Evolutionary conservation across 176 grass and related monocot genomes (phyloP), one percentile per base, ranked within the genome.

Genomic region (Typha latifolia): DNA sequence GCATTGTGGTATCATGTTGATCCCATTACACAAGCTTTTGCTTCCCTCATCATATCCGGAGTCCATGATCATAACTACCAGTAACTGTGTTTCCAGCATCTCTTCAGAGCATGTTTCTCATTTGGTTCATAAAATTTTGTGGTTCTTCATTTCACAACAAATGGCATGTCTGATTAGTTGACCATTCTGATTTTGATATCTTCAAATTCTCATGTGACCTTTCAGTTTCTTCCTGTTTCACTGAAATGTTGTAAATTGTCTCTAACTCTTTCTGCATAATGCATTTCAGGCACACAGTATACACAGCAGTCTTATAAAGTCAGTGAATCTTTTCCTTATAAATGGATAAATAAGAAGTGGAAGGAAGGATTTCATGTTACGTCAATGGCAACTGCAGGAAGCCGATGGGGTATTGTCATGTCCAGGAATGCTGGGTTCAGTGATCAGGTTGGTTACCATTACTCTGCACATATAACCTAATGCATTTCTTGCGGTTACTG

Each of bases 311-410:
- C 87, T 19, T 90, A 90, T 69, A 90, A 90, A 74, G 87, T 90
- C 32, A 90, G 87, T 31, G 82, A 90, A 67, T 90, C 82, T 62
- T 90, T 90, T 65, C 87, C 87, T 2, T 90, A 80, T 21, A 90
- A 90, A 67, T 90, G 87, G 87, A 82, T 90, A 80, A 90, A 85
- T 61, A 90, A 90, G 62, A 90, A 90, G 6, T 90, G 87, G 87
- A 90, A 90, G 70, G 87, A 90, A 90, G 87, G 82, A 21, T 90
- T 90, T 63, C 73, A 90, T 34, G 87, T 90, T 14, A 90, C 87
- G 5, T 77, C 87, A 63, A 90, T 85, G 87, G 87, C 87, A 77
- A 90, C 87, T 1, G 72, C 87, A 26, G 73, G 76, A 21, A 77
- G 77, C 32, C 76, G 87, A 49, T 90, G 87, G 87, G 87, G 82